Base-by-base conservation (phyloP, 257 asterid genomes). In the Nicotiana tabacum region DNA sequence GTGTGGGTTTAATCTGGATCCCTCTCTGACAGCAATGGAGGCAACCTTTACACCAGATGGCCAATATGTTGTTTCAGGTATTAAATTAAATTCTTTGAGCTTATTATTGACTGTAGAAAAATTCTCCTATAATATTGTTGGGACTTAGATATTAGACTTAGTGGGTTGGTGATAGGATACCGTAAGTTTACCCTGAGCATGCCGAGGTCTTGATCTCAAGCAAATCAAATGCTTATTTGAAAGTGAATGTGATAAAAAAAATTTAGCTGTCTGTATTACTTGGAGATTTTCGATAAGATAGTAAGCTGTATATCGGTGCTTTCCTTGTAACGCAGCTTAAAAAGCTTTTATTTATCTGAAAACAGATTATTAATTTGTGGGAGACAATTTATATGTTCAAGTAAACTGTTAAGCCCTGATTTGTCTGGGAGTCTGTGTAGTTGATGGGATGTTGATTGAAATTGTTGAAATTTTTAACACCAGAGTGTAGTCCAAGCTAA, bases 11-110 rank as follows among this genome's bases (percentile, higher is more conserved):
- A 89, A 85, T 87, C 87, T 94, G 93, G 99, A 94, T 80, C 86
- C 97, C 16, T 92, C 97, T 9, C 86, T 91, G 6, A 91, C 88
- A 53, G 89, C 92, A 32, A 88, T 90, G 27, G 98, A 94, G 87
- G 98, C 98, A 77, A 92, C 98, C 77, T 94, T 96, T 89, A 90
- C 98, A 48, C 98, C 99, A 66, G 99, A 96, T 84, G 98, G 99
- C 84, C 97, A 93, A 86, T 94, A 94, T 86, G 91, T 94, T 83
- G 86, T 94, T 70, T 92, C 97, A 84, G 98, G 99, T 96, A 91
- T 15, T 48, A 53, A 21, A 7, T 58, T 83, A 46, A 21, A 6
- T 13, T 51, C 29, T 74, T 74, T 74, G 43, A 74, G 64, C 80
- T 51, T 74, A 74, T 51, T 74, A 7, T 74, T 51, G 53, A 74